Evolutionary conservation across 176 grass and related monocot genomes (phyloP).

Genomic region (Themeda triandra): DNA sequence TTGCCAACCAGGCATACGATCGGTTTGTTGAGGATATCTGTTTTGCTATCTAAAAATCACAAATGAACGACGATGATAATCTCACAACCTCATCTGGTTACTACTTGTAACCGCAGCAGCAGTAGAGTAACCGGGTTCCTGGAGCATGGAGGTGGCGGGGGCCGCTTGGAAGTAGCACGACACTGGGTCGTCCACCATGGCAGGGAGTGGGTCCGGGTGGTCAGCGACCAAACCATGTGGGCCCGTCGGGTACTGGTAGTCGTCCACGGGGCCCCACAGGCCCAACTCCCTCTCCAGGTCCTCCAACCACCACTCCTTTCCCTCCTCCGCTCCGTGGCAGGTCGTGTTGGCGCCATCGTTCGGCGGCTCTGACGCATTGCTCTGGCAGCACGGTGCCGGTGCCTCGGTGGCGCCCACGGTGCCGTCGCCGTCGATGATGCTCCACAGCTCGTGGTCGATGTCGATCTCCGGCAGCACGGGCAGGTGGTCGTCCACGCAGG

Average conservation of each 20-base stretch:
- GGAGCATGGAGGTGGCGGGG: neutral
- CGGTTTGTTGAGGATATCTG: neutral
- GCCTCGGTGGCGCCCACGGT: neutral
- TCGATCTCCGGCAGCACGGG: slow-evolving; percentile 47
- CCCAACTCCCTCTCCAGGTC: slow-evolving; percentile 74
- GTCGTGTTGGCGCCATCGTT: neutral
- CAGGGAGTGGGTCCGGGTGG: slow-evolving; percentile 25
- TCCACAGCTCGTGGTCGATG: slow-evolving; percentile 56
- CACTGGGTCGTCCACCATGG: slow-evolving; percentile 28
- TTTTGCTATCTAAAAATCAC: slow-evolving; percentile 20
- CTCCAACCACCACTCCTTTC: slow-evolving; percentile 53
- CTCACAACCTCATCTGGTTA: neutral
- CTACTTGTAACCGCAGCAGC: neutral
- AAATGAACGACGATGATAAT: neutral
- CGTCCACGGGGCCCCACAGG: slow-evolving; percentile 54
- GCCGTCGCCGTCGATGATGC: slow-evolving; percentile 44
- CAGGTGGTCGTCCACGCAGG: neutral
- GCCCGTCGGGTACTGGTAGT: slow-evolving; percentile 21
- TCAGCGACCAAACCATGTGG: neutral
- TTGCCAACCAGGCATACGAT: neutral
- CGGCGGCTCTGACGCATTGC: neutral
- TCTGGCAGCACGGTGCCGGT: neutral
- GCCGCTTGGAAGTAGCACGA: slow-evolving; percentile 40
- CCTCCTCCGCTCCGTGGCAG: slow-evolving; percentile 30
- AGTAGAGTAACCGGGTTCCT: neutral